Evolutionary conservation across 495 filamentous ascomycete species (phyloP).

Genomic region (Penicillium verhagenii): DNA sequence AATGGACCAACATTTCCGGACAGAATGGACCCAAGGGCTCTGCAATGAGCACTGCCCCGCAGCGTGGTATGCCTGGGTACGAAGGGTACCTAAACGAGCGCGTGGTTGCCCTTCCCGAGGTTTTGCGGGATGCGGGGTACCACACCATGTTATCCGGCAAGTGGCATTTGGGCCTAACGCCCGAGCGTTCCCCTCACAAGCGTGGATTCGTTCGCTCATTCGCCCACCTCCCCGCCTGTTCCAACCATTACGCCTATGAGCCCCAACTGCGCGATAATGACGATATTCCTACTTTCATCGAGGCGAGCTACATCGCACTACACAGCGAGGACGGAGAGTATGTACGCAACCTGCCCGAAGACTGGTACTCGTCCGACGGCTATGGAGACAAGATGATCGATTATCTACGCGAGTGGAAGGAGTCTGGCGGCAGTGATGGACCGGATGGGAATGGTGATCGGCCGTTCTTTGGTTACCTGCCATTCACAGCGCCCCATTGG

Average conservation of each 20-base stretch:
- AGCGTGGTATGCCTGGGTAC: constrained; percentile 61
- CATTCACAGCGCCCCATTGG: constrained; percentile 63
- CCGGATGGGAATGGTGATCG: constrained; percentile 37
- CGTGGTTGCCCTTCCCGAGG: constrained; percentile 60
- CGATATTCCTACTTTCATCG: constrained; percentile 49
- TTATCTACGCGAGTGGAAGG: constrained; percentile 53
- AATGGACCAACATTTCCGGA: constrained; percentile 49
- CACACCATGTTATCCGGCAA: constrained; percentile 63
- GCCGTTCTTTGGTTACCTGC: constrained; percentile 61
- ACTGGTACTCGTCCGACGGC: constrained; percentile 56
- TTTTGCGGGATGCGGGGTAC: constrained; percentile 62
- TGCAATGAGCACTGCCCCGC: constrained; percentile 41
- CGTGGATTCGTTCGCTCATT: constrained; percentile 49
- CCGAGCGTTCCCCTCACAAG: constrained; percentile 40
- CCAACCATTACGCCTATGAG: constrained; percentile 62
- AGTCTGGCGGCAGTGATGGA: constrained; percentile 30
- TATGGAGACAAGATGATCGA: constrained; percentile 54
- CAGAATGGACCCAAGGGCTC: constrained; percentile 46
- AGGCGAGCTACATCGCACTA: constrained; percentile 53
- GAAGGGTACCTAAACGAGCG: constrained; percentile 65
- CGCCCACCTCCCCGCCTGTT: constrained; percentile 54
- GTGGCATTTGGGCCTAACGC: constrained; percentile 52
- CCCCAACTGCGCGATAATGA: constrained; percentile 49
- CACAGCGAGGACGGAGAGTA: constrained; percentile 61
- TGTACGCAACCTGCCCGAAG: constrained; percentile 50